Conservation (phyloP, 805 yeast genomes). For the Zygosaccharomyces gambellarensis region DNA sequence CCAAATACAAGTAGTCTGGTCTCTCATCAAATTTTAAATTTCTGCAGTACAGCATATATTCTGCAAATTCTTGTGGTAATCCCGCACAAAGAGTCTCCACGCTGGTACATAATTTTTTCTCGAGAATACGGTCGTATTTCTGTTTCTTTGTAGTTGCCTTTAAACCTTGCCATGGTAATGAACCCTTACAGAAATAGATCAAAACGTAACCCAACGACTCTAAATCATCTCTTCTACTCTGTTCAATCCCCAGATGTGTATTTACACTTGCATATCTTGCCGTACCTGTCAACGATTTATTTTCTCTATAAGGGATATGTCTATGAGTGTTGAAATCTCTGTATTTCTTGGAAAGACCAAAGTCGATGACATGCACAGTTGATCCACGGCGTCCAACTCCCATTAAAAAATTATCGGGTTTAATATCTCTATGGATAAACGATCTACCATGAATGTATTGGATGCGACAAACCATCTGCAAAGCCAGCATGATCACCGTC, state of each 20-base stretch:
- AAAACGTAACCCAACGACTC: conserved; percentile 93
- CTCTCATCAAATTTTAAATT: conserved; percentile 91
- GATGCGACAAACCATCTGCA: conserved; percentile 88
- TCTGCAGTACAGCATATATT: conserved; percentile 83
- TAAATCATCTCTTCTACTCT: conserved; percentile 91
- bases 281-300: conserved; percentile 94
- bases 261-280: conserved; percentile 94
- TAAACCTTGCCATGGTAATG: conserved; percentile 98
- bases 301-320: conserved; percentile 94
- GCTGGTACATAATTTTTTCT: conserved; percentile 87
- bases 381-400: conserved; percentile 94
- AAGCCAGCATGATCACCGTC: conserved; percentile 88
- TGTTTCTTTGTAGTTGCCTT: conserved; percentile 96
- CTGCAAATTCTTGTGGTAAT: conserved; percentile 82
- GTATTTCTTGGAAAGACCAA: conserved; percentile 89
- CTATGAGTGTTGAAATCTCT: conserved; percentile 91
- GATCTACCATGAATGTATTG: conserved; percentile 95
- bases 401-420: conserved; percentile 78
- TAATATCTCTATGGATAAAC: conserved; percentile 80
- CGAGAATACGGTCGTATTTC: conserved; percentile 93
- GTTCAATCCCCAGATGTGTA: conserved; percentile 96
- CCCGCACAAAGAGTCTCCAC: conserved; percentile 85
- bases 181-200: conserved; percentile 90
- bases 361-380: conserved; percentile 90
- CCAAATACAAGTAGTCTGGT: conserved; percentile 87